A percentile compares a stretch with the other conserved stretches of the same genome.
These are phyloP conservation scores for Ogataea glucozyma DNA, from an alignment of 805 yeast genomes.

Conservation along the genomic window DNA sequence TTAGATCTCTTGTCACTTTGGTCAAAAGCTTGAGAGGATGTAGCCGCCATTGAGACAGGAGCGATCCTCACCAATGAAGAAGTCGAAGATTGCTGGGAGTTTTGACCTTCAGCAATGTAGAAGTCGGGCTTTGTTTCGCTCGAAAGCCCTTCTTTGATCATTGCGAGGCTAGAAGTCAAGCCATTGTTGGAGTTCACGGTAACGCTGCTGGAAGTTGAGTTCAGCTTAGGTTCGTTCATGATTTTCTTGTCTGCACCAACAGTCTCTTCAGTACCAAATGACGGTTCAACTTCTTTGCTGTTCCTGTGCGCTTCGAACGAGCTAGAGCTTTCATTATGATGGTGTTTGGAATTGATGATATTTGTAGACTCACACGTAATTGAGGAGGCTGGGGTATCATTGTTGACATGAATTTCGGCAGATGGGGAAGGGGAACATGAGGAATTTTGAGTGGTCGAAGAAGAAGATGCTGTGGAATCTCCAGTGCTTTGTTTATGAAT, in stretches of 20 bases:
- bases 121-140: conserved; percentile 2
- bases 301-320: neutral
- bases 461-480: conserved; percentile 18
- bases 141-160: neutral
- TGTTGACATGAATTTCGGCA: conserved; percentile 13
- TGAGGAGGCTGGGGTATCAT: conserved; percentile 27
- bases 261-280: too few relatives aligned
- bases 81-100: conserved; percentile 3
- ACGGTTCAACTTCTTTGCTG: too few relatives aligned
- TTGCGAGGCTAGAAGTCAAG: neutral
- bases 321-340: neutral
- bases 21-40: too few relatives aligned
- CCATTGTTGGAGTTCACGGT: neutral
- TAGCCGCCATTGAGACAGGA: too few relatives aligned
- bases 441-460: conserved; percentile 20
- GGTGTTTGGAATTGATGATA: conserved; percentile 1
- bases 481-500: conserved; percentile 14
- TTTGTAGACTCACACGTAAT: conserved; percentile 17
- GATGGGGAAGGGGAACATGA: conserved; percentile 28
- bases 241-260: too few relatives aligned
- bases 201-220: neutral
- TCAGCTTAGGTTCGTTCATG: too few relatives aligned
- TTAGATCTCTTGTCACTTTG: too few relatives aligned
- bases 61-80: neutral
- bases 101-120: conserved; percentile 5